Percentiles rank a stretch among this genome's conserved stretches.
These are phyloP conservation scores for Peterozyma xylosa DNA, from an alignment of 805 yeast genomes.

Conservation along the genomic window DNA sequence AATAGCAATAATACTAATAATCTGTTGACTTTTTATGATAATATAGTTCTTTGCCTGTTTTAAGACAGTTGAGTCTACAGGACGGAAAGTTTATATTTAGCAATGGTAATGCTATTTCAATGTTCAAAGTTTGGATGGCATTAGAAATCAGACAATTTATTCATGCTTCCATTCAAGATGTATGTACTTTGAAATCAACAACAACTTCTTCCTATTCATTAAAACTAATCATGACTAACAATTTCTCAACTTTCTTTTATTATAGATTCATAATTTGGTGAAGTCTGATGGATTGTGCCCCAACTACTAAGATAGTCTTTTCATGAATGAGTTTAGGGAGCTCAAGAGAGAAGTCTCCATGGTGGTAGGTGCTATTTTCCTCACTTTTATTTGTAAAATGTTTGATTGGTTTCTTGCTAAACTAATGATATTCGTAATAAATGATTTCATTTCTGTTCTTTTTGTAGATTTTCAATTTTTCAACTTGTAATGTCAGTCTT, in stretches of 20 bases:
- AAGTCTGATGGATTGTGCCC: conserved; percentile 64
- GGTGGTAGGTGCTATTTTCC: no score
- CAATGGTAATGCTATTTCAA: conserved; percentile 57
- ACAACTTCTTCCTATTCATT: not conserved
- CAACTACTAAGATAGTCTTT: conserved; percentile 30
- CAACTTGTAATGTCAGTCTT: no score
- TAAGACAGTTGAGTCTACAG: conserved; percentile 70
- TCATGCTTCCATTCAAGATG: conserved; percentile 75
- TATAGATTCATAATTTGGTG: conserved; percentile 41
- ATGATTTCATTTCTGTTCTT: no score
- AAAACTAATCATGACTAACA: conserved; percentile 9
- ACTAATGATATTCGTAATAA: no score
- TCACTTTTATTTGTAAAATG: no score
- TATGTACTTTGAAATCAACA: conserved; percentile 25
- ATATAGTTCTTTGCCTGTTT: conserved; percentile 70
- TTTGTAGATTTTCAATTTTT: no score
- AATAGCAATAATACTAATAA: conserved; percentile 12
- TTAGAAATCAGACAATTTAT: conserved; percentile 84
- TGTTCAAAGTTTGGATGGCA: conserved; percentile 89
- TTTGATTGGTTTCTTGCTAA: no score
- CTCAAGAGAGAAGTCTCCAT: no score
- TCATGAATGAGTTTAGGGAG: no score
- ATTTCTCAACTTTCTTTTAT: not conserved
- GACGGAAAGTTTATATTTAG: conserved; percentile 55
- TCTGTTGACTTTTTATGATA: conserved; percentile 1